Percentiles rank a stretch among this genome's conserved stretches.
Evolutionary conservation across 2,329 filamentous ascomycete genomes (phyloP).

Genomic region (Fusarium ramigenum): DNA sequence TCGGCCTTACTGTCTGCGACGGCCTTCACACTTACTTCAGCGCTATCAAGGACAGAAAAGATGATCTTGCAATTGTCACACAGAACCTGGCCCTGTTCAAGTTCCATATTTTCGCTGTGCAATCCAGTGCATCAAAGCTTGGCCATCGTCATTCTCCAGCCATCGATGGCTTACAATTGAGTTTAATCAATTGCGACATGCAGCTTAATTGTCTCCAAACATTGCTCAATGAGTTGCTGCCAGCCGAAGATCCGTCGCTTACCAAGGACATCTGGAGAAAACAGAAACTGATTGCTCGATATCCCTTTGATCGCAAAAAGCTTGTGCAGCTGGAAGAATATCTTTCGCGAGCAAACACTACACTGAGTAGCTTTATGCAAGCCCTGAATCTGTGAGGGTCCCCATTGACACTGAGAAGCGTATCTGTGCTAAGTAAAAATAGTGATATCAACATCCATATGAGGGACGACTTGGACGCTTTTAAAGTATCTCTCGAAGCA

Average conservation of each 20-base stretch:
- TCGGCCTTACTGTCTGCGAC: neutral
- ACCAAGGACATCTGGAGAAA: rapidly evolving
- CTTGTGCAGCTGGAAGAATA: neutral
- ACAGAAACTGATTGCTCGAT: neutral
- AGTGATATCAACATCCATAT: rapidly evolving
- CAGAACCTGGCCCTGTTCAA: rapidly evolving
- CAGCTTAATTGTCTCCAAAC: rapidly evolving
- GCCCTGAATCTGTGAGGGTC: neutral
- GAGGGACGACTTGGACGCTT: rapidly evolving
- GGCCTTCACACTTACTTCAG: neutral
- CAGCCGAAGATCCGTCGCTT: rapidly evolving
- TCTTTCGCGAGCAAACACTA: rapidly evolving
- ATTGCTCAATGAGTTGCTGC: rapidly evolving
- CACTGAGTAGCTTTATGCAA: rapidly evolving
- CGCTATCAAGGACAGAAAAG: rapidly evolving
- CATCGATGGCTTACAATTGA: neutral
- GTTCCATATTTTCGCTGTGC: neutral
- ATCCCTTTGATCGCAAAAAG: neutral
- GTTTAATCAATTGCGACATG: neutral
- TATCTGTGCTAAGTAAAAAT: too few species aligned
- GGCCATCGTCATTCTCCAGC: neutral
- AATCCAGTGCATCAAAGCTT: neutral
- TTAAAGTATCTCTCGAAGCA: rapidly evolving
- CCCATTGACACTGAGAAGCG: too few species aligned
- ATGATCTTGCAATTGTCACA: neutral